Evolutionary conservation across 2,329 filamentous ascomycete genomes (phyloP).

Genomic region (Aaosphaeria arxii): DNA sequence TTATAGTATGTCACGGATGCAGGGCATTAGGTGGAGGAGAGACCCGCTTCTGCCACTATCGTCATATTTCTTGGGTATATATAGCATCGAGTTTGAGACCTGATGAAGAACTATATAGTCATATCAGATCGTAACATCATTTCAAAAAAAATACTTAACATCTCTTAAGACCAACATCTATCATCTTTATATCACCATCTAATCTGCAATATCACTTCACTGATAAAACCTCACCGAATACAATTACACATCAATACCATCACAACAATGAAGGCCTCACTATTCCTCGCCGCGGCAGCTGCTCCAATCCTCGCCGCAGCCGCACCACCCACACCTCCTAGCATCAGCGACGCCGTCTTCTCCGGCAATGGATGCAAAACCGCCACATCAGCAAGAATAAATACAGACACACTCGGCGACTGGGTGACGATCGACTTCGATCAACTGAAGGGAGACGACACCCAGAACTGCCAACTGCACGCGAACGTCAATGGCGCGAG

Average conservation of each 20-base stretch:
- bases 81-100: too few relatives aligned
- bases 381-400: slow-evolving; percentile 16
- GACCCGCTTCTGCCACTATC: too few relatives aligned
- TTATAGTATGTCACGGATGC: too few relatives aligned
- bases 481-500: slow-evolving; percentile 20
- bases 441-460: slow-evolving; percentile 19
- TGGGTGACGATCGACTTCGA: slow-evolving; percentile 19
- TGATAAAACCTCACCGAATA: too few relatives aligned
- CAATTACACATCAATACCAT: not conserved
- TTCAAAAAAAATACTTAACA: too few relatives aligned
- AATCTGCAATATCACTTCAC: too few relatives aligned
- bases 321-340: slow-evolving; percentile 17
- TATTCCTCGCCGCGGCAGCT: slow-evolving; percentile 14
- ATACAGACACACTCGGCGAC: slow-evolving; percentile 18
- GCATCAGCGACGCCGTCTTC: slow-evolving; percentile 21
- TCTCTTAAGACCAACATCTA: too few relatives aligned
- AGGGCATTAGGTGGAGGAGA: too few relatives aligned
- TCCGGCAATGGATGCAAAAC: slow-evolving; percentile 28
- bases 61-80: too few relatives aligned
- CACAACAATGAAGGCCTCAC: slow-evolving; percentile 12
- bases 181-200: too few relatives aligned
- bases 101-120: too few relatives aligned
- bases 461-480: slow-evolving; percentile 29
- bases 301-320: slow-evolving; percentile 12
- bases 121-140: too few relatives aligned